Percentiles rank a stretch among this genome's conserved stretches.
These are phyloP conservation scores for Entophlyctis luteolus DNA, from an alignment of 192 early-diverging fungal genomes.

Conservation along the genomic window DNA sequence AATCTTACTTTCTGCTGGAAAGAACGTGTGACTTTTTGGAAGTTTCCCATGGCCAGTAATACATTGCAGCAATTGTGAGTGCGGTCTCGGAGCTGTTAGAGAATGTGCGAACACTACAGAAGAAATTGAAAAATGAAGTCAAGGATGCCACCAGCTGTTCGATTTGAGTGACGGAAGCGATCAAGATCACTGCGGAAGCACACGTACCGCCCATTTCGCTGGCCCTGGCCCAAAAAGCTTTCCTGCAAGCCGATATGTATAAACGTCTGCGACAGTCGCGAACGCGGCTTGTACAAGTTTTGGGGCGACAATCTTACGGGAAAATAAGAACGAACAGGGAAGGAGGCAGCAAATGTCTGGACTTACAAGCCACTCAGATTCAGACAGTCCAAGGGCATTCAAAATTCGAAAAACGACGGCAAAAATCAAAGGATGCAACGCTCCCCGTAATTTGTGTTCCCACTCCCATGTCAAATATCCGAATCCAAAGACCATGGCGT, in stretches of 20 bases:
- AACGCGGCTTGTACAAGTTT: conserved; percentile 70
- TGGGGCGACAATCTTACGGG: conserved; percentile 63
- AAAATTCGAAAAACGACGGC: conserved; percentile 69
- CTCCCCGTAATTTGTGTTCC: conserved; percentile 73
- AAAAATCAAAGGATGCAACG: conserved; percentile 81
- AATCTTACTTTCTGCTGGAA: too few relatives aligned
- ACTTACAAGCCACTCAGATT: conserved; percentile 68
- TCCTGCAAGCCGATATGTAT: conserved; percentile 67
- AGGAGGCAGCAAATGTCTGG: neutral
- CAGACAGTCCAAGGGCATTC: conserved; percentile 56
- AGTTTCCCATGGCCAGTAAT: conserved; percentile 79
- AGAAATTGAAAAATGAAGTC: conserved; percentile 61
- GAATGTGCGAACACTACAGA: conserved; percentile 58
- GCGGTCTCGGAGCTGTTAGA: conserved; percentile 73
- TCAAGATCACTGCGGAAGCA: conserved; percentile 12
- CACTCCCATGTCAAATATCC: conserved; percentile 96
- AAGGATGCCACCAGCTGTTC: conserved; percentile 48
- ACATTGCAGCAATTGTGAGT: conserved; percentile 70
- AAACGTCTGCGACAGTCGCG: conserved; percentile 69
- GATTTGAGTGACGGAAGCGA: conserved; percentile 1
- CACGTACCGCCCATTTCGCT: conserved; percentile 63
- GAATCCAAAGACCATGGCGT: conserved; percentile 79
- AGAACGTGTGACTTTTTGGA: too few relatives aligned
- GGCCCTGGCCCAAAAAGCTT: conserved; percentile 55
- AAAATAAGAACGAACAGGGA: neutral